Conservation (phyloP, 2,329 filamentous ascomycete species). For the Dactylellina sp. region DNA sequence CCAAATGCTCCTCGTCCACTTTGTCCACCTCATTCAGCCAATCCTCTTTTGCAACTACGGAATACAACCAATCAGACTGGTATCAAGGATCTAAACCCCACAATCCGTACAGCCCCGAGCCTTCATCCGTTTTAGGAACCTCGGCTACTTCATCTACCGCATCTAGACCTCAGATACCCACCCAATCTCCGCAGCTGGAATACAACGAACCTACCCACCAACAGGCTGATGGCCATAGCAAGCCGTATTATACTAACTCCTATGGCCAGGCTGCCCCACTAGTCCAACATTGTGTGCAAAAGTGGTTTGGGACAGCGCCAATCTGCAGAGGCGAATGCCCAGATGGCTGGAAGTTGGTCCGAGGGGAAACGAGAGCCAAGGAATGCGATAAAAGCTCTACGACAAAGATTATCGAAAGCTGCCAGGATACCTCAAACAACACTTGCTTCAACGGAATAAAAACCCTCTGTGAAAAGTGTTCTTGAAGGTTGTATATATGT, state of each 20-base stretch:
- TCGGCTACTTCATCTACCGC: no score
- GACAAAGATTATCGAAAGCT: slow-evolving; percentile 22
- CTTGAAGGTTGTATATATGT: slow-evolving; percentile 1
- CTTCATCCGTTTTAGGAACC: no score
- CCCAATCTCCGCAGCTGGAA: no score
- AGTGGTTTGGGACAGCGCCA: slow-evolving; percentile 55
- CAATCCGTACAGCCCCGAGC: no score
- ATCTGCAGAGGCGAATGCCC: slow-evolving; percentile 42
- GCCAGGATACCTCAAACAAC: slow-evolving; percentile 21
- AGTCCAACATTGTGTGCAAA: slow-evolving; percentile 31
- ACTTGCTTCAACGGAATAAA: slow-evolving; percentile 33
- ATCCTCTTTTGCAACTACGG: no score
- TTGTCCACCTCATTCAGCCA: no score
- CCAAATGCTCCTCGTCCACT: no score
- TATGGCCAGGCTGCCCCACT: background rate
- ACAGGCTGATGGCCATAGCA: background rate
- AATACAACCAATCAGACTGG: no score
- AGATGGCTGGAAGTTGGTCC: slow-evolving; percentile 32
- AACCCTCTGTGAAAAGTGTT: slow-evolving; percentile 46
- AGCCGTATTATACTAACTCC: background rate
- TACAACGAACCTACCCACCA: no score
- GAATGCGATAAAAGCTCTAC: slow-evolving; percentile 21
- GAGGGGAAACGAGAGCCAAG: slow-evolving; percentile 1
- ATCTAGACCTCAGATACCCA: no score
- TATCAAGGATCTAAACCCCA: no score